Base-by-base conservation (phyloP, 1,284 basidiomycete species). In the Bondarzewia mesenterica region DNA sequence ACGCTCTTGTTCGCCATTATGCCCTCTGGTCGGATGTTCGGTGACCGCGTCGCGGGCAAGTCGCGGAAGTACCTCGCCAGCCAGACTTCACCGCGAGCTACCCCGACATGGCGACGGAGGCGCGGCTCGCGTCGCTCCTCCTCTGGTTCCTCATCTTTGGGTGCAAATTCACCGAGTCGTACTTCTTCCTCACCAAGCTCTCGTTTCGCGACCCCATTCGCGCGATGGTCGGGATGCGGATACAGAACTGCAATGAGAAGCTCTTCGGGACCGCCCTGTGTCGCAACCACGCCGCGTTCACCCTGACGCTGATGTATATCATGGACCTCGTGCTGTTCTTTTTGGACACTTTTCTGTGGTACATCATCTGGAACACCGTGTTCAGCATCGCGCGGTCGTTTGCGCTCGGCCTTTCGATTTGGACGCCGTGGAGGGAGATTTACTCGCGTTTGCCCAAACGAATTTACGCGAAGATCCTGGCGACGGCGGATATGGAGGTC, bases 291-390 rank as follows among this genome's bases (percentile, higher is more conserved):
- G 89, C 92, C 1, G 85, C 85, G 6, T 96, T 96, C 68, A 89
- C 93, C 12, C 71, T 97, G 55, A 78, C 93, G 50, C 88, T 95
- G 71, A 97, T 96, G 93, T 96, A 92, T 64, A 69, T 93, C 68
- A 95, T 96, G 93, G 93, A 96, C 63, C 69, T 96, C 37, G 82
- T 87, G 43, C 77, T 96, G 45, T 97, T 92, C 80, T 97, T 96
- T 79, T 74, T 97, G 64, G 93, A 97, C 70, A 97, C 93, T 5
- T 97, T 95, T 83, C 70, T 97, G 37, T 97, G 93, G 93, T 95
- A 89, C 65, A 87, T 89, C 64, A 96, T 97, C 60, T 97, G 93
- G 93, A 94, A 94, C 67, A 94, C 92, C 7, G 88, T 95, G 49
- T 89, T 91, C 72, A 89, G 85, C 60, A 91, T 97, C 57, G 89